Conservation (phyloP, 441 rosid genomes). For the Croton setiger region DNA sequence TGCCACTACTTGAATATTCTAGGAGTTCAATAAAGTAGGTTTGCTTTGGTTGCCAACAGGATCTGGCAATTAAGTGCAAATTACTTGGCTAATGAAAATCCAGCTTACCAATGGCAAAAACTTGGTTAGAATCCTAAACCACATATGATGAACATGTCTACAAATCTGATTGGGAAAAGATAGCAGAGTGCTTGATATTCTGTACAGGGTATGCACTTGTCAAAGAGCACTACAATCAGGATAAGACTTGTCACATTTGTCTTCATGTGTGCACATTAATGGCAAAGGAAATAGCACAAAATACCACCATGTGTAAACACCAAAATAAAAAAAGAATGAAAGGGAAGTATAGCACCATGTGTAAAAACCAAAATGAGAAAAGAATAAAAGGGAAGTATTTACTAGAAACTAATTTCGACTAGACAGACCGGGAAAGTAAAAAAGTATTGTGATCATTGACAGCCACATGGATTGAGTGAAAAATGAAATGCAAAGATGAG, state of each 20-base stretch:
- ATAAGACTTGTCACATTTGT: neutral
- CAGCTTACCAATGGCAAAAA: neutral
- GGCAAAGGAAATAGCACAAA: neutral
- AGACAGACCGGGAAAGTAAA: neutral
- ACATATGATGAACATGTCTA: neutral
- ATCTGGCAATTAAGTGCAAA: neutral
- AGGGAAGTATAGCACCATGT: neutral
- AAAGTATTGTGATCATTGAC: neutral
- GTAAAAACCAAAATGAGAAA: neutral
- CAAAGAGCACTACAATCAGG: neutral
- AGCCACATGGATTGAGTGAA: neutral
- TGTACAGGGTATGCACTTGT: neutral
- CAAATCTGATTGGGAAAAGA: neutral
- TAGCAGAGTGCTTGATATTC: neutral
- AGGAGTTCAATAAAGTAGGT: constrained; percentile 8
- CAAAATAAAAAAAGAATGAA: neutral
- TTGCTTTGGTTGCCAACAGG: constrained; percentile 12
- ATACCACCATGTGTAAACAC: neutral
- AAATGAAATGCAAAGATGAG: neutral
- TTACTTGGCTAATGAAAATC: neutral
- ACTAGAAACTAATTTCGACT: neutral
- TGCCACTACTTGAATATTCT: constrained; percentile 14
- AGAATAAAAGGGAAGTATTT: neutral
- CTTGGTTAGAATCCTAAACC: too few relatives aligned
- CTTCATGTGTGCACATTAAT: neutral